These are phyloP conservation scores for Onygenales sp. DNA, from an alignment of 2,329 filamentous ascomycete species.

Conservation along the genomic window DNA sequence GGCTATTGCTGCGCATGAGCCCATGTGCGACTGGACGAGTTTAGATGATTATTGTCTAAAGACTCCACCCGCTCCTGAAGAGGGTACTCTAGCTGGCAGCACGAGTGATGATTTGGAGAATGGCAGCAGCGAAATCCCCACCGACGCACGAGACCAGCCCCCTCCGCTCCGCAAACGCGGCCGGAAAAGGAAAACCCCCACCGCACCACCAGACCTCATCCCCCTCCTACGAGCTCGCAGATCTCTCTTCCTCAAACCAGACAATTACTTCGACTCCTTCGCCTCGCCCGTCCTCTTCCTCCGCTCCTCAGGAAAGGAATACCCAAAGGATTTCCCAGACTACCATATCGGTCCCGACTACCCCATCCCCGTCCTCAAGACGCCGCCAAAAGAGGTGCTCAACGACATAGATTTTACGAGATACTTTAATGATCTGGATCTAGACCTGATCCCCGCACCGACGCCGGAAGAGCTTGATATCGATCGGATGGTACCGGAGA, in stretches of 20 bases:
- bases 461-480: not conserved
- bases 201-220: slow-evolving; percentile 23
- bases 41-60: slow-evolving; percentile 31
- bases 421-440: slow-evolving; percentile 1
- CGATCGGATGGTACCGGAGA: slow-evolving; percentile 1
- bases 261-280: slow-evolving; percentile 35
- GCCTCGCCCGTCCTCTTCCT: slow-evolving; percentile 35
- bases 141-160: not conserved
- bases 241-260: slow-evolving; percentile 26
- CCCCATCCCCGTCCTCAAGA: slow-evolving; percentile 22
- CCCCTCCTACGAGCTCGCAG: slow-evolving; percentile 27
- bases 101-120: slow-evolving; percentile 1
- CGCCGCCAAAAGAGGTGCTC: slow-evolving; percentile 3
- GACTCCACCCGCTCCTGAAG: slow-evolving; percentile 1
- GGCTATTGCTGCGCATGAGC: slow-evolving; percentile 25
- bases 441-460: not conserved
- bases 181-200: slow-evolving; percentile 11
- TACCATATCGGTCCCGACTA: slow-evolving; percentile 26
- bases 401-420: not conserved
- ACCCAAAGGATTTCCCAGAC: slow-evolving; percentile 23
- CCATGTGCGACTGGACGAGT: slow-evolving; percentile 30
- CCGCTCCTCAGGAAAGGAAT: slow-evolving; percentile 31
- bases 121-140: not conserved
- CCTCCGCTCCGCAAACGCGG: slow-evolving; percentile 5
- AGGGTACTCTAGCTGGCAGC: not conserved